phyloP scores from a whole-genome alignment of 2,329 filamentous ascomycete genomes.

The Sclerotiophoma versabilis region DNA sequence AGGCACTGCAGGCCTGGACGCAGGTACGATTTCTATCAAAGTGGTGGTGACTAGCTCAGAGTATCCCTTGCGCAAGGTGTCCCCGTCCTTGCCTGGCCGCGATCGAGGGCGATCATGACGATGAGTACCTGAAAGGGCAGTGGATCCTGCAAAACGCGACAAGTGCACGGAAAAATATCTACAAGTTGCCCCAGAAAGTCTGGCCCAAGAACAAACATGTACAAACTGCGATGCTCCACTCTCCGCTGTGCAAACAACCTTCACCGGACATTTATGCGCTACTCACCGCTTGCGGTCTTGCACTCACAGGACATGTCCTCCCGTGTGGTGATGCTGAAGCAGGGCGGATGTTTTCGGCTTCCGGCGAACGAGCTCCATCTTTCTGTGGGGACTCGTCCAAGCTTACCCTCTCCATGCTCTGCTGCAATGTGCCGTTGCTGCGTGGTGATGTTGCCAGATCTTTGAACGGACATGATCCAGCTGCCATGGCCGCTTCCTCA shows the following conservation, averaged over 20 bases:
- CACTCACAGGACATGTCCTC: constrained; percentile 8
- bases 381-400: constrained; percentile 20
- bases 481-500: constrained; percentile 31
- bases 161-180: constrained; percentile 4
- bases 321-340: constrained; percentile 18
- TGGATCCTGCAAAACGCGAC: constrained; percentile 4
- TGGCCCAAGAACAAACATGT: background rate
- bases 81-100: constrained; percentile 10
- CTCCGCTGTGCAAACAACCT: background rate
- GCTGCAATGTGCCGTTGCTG: constrained; percentile 13
- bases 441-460: constrained; percentile 29
- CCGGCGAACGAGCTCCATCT: constrained; percentile 13
- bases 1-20: constrained; percentile 1
- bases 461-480: constrained; percentile 42
- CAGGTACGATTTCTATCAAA: constrained; percentile 6
- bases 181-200: constrained; percentile 1
- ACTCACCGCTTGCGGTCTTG: constrained; percentile 26
- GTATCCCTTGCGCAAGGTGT: constrained; percentile 9
- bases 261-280: constrained; percentile 21
- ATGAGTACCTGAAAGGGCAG: constrained; percentile 11
- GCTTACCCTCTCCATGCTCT: constrained; percentile 16
- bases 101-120: constrained; percentile 18
- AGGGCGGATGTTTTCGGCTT: constrained; percentile 21
- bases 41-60: constrained; percentile 2
- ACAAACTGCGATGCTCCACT: constrained; percentile 6